phyloP scores from a whole-genome alignment of 495 filamentous ascomycete species.

The Penicillium roqueforti region DNA sequence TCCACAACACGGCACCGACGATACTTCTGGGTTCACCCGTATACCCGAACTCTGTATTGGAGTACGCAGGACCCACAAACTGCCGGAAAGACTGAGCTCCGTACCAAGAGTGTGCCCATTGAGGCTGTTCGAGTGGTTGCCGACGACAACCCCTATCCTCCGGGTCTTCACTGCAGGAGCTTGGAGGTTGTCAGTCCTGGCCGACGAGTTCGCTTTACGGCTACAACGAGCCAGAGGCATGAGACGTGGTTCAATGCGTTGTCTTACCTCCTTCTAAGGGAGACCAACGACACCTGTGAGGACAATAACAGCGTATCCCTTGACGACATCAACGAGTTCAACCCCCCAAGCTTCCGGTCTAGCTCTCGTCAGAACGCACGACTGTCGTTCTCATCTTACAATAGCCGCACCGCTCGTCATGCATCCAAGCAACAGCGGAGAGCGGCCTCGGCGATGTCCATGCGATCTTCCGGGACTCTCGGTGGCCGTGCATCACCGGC shows the following conservation, averaged over 20 bases:
- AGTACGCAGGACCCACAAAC: conserved; percentile 81
- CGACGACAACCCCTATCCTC: conserved; percentile 94
- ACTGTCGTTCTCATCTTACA: conserved; percentile 78
- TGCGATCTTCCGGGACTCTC: conserved; percentile 40
- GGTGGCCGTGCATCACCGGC: conserved; percentile 42
- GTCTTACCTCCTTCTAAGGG: conserved; percentile 83
- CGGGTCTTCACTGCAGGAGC: conserved; percentile 89
- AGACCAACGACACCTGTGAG: conserved; percentile 52
- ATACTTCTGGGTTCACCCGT: conserved; percentile 99
- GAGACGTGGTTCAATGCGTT: conserved; percentile 99
- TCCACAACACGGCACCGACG: conserved; percentile 85
- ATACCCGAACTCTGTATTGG: conserved; percentile 96
- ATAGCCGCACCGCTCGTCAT: conserved; percentile 64
- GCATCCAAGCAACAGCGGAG: conserved; percentile 48
- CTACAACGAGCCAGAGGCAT: conserved; percentile 86
- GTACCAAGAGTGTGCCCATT: conserved; percentile 92
- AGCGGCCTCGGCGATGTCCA: conserved; percentile 43
- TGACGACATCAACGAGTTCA: conserved; percentile 89
- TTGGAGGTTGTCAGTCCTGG: conserved; percentile 87
- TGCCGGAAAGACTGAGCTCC: conserved; percentile 71
- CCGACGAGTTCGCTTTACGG: conserved; percentile 85
- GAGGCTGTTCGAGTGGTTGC: conserved; percentile 90
- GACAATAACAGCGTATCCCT: conserved; percentile 60
- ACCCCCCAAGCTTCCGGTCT: conserved; percentile 64
- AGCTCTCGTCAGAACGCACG: conserved; percentile 52